Evolutionary conservation across 2,329 filamentous ascomycete genomes (phyloP).

Genomic region (Emergomyces africanus): DNA sequence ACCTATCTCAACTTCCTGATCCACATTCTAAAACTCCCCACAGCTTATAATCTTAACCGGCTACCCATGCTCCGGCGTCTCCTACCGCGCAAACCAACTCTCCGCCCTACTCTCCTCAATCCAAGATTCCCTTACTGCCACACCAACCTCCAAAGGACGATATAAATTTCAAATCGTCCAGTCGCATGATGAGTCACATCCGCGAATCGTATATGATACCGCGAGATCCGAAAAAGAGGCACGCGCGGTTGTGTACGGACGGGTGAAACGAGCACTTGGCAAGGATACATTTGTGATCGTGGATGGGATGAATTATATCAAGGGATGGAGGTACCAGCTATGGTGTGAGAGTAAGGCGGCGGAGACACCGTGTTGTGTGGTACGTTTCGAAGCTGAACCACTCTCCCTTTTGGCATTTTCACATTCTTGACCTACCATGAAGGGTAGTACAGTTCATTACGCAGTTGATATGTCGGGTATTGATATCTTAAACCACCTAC

Average conservation of each 20-base stretch:
- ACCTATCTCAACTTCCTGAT: background rate
- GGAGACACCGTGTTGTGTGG: constrained; percentile 49
- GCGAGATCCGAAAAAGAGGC: constrained; percentile 51
- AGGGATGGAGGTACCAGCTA: constrained; percentile 54
- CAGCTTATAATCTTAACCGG: constrained; percentile 51
- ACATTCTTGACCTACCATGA: background rate
- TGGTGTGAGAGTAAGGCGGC: constrained; percentile 55
- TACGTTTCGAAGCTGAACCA: constrained; percentile 23
- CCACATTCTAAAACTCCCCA: background rate
- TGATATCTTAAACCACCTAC: background rate
- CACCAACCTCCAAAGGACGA: constrained; percentile 29
- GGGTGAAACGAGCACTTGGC: constrained; percentile 46
- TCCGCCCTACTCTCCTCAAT: constrained; percentile 36
- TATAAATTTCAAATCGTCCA: constrained; percentile 29
- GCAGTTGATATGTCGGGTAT: background rate
- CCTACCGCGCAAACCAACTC: constrained; percentile 46
- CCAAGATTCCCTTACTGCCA: constrained; percentile 29
- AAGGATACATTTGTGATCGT: constrained; percentile 49
- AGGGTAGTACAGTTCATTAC: background rate
- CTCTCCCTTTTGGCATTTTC: background rate
- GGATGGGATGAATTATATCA: constrained; percentile 56
- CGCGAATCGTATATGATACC: constrained; percentile 43
- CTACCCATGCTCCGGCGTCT: constrained; percentile 52
- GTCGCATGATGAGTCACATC: constrained; percentile 28
- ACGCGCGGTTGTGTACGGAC: constrained; percentile 47